Conservation (phyloP, 306 rosid genomes). For the Acmispon strigosus region DNA sequence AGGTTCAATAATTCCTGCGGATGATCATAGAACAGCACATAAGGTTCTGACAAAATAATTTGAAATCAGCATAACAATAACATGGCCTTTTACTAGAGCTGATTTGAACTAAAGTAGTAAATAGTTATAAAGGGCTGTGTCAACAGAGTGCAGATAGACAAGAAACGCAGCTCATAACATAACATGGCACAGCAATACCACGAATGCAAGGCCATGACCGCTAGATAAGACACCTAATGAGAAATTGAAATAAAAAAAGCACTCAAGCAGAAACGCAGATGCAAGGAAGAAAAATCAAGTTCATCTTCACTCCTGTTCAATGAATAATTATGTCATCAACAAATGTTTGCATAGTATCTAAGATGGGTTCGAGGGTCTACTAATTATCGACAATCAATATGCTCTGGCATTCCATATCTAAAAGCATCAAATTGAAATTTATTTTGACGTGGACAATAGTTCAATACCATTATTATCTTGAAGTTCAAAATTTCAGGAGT, state of each 20-base stretch:
- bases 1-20: background rate
- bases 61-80: background rate
- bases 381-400: background rate
- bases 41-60: background rate
- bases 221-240: background rate
- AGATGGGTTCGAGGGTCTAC: background rate
- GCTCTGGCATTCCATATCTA: background rate
- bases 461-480: background rate
- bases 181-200: background rate
- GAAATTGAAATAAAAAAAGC: background rate
- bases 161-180: background rate
- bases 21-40: background rate
- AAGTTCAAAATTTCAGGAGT: background rate
- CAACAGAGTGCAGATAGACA: background rate
- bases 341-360: background rate
- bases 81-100: background rate
- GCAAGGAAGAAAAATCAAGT: background rate
- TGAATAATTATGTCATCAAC: background rate
- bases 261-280: background rate
- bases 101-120: too few relatives aligned
- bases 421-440: background rate
- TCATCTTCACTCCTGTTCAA: conserved; percentile 1
- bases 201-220: background rate
- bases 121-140: background rate
- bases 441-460: background rate